Evolutionary conservation across 2,329 filamentous ascomycete genomes (phyloP), one percentile per base, ranked within the genome.

Genomic region (Raffaelea ambrosiae): DNA sequence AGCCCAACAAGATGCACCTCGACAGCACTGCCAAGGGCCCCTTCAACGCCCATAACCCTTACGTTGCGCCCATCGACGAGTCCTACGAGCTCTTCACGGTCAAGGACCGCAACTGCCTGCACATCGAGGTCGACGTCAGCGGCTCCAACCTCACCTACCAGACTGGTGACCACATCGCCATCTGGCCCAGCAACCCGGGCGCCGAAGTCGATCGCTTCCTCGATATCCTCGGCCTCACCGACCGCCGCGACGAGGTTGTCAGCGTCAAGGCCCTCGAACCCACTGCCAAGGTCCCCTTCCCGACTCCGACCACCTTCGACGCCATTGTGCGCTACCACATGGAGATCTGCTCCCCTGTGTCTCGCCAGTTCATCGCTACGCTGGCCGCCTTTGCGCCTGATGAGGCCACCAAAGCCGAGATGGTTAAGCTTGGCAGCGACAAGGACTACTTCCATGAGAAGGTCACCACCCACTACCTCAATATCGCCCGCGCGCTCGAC

Each of bases 121-220:
- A 98, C 67, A 82, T 97, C 78, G 94, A 98, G 66, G 81, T 98
- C 54, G 88, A 94, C 63, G 80, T 98, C 58, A 85, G 83, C 59
- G 87, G 81, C 57, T 95, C 90, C 46, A 95, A 94, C 64, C 74
- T 98, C 53, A 81, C 78, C 40, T 98, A 98, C 72, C 88, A 94
- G 59, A 98, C 93, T 46, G 93, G 93, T 64, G 94, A 98, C 63
- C 94, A 98, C 66, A 86, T 98, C 61, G 93, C 93, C 39, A 71
- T 98, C 59, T 98, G 94, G 94, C 93, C 94, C 35, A 95, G 88
- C 44, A 98, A 98, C 66, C 76, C 93, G 50, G 93, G 93, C 49
- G 82, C 80, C 54, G 91, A 97, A 66, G 91, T 96, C 41, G 88
- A 97, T 60, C 82, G 88, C 47, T 89, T 98, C 69, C 71, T 98